phyloP scores from a whole-genome alignment of 345 rosid species.

The Eucalyptus camaldulensis region DNA sequence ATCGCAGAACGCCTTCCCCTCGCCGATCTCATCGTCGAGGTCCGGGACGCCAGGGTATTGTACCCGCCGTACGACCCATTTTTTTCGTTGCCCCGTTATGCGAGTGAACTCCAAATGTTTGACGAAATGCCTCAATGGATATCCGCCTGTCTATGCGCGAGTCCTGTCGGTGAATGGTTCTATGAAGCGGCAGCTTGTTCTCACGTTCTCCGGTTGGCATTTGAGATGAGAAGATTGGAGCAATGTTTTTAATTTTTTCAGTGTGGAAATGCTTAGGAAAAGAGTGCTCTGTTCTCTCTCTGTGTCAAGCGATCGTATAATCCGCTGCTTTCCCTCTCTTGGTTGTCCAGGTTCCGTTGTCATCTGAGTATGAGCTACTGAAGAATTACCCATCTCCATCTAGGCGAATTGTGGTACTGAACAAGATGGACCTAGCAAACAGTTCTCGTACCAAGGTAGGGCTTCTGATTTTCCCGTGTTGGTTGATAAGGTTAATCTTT shows the following conservation, averaged over 20 bases:
- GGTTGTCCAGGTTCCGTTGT: constrained; percentile 42
- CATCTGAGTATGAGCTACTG: constrained; percentile 44
- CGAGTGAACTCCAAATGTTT: neutral
- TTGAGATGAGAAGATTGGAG: neutral
- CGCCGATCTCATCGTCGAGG: constrained; percentile 51
- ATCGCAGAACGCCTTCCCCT: constrained; percentile 46
- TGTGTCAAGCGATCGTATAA: neutral
- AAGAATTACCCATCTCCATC: constrained; percentile 8
- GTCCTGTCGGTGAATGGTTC: neutral
- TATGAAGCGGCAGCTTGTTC: neutral
- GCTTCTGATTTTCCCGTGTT: neutral
- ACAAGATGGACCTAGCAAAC: constrained; percentile 69
- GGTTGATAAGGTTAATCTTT: neutral
- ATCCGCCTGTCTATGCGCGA: neutral
- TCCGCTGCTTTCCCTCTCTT: neutral
- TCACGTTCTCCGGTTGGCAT: neutral
- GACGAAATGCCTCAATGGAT: constrained; percentile 22
- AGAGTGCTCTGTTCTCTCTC: neutral
- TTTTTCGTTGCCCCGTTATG: neutral
- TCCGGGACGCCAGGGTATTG: constrained; percentile 72
- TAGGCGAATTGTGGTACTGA: constrained; percentile 45
- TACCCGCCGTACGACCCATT: neutral
- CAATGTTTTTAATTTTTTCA: neutral
- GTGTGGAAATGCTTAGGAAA: neutral
- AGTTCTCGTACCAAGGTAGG: constrained; percentile 25